Evolutionary conservation across 2,329 filamentous ascomycete genomes (phyloP), one percentile per base, ranked within the genome.

Genomic region (Periconia sp.): DNA sequence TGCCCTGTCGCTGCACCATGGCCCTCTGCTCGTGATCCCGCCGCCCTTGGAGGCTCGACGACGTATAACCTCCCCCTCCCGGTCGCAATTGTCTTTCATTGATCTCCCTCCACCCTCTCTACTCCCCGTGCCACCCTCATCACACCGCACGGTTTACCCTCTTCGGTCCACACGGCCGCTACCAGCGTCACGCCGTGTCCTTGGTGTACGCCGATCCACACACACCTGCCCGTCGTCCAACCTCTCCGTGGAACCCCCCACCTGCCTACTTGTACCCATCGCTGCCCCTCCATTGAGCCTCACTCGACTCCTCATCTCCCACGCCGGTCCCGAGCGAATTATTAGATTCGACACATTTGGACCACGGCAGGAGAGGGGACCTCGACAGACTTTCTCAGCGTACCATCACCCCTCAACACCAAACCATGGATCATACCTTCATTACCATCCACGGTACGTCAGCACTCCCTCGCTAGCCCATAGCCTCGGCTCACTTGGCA

Each of bases 401-500:
- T 34, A 19, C 34, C 29, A 33, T 26, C n/a, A 31, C 13, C 13
- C 26, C 18, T 23, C 29, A 36, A 46, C 4, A 11, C 9, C 15
- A 16, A 52, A 54, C 45, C 35, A 68, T 68, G 88, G 88, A 92
- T 72, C 87, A 87, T 56, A 94, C 89, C 22, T 95, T 95, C 73
- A 94, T 95, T 74, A 91, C 89, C 56, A 94, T 95, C 65, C 89
- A 94, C 67, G 89, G 89, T 88, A 73, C 75, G 84, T 50, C 42
- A 36, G 33, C 53, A 13, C n/a, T n/a, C n/a, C n/a, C n/a, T n/a
- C n/a, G n/a, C n/a, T n/a, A n/a, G n/a, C n/a, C n/a, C n/a, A n/a
- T n/a, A n/a, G n/a, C n/a, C n/a, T n/a, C n/a, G n/a, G n/a, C n/a
- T n/a, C n/a, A n/a, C n/a, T n/a, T n/a, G n/a, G 31, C 50, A 92